Evolutionary conservation across 352 stramenopile genomes (phyloP).

Genomic region (Phytopythium ostracodes): DNA sequence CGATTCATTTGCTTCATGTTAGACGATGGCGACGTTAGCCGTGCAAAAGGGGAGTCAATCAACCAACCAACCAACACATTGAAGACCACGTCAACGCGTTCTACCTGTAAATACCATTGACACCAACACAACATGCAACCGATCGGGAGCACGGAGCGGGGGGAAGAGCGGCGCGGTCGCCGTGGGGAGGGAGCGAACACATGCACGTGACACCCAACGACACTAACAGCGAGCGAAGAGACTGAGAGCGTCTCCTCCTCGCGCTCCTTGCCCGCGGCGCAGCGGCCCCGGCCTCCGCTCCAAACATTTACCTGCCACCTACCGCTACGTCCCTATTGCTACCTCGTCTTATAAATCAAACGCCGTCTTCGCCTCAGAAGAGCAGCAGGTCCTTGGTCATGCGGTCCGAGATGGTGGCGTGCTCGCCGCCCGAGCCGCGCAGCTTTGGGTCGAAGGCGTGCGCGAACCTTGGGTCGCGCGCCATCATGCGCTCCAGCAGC

Average conservation of each 20-base stretch:
- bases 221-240: too few relatives aligned
- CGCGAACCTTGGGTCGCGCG: slow-evolving; percentile 66
- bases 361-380: slow-evolving; percentile 35
- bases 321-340: neutral
- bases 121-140: neutral
- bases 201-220: too few relatives aligned
- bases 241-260: too few relatives aligned
- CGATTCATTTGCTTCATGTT: neutral
- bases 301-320: slow-evolving; percentile 2
- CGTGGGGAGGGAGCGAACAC: too few relatives aligned
- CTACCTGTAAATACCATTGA: neutral
- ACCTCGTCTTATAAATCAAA: slow-evolving; percentile 15
- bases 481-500: slow-evolving; percentile 82
- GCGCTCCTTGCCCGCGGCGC: neutral
- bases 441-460: slow-evolving; percentile 37
- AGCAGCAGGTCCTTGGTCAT: slow-evolving; percentile 86
- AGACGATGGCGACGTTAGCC: too few relatives aligned
- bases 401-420: slow-evolving; percentile 65
- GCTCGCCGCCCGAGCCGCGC: slow-evolving; percentile 42
- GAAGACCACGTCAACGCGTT: neutral
- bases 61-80: neutral
- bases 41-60: too few relatives aligned
- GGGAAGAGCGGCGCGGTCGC: too few relatives aligned
- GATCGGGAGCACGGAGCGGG: too few relatives aligned
- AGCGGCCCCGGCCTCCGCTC: neutral